Percentiles rank a stretch among this genome's conserved stretches.
Evolutionary conservation across 2,329 filamentous ascomycete species (phyloP).

Genomic region (Fusarium caatingaense): DNA sequence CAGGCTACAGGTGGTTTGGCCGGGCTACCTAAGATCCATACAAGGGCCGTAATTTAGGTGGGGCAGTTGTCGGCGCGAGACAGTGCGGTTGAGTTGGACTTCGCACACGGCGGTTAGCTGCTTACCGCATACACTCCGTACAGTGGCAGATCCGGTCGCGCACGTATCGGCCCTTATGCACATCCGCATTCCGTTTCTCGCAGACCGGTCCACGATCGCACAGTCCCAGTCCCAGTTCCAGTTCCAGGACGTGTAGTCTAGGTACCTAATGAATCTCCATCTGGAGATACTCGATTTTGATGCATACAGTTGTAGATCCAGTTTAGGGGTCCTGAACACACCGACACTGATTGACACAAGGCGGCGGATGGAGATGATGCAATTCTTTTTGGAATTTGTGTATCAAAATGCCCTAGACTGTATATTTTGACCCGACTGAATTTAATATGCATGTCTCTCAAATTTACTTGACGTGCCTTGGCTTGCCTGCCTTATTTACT

Average conservation of each 20-base stretch:
- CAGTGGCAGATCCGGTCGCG: conserved; percentile 9
- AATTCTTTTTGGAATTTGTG: background rate
- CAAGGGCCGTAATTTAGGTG: conserved; percentile 5
- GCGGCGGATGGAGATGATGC: background rate
- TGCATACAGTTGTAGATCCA: conserved; percentile 2
- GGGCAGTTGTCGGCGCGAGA: conserved; percentile 27
- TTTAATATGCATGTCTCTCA: background rate
- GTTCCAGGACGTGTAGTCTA: background rate
- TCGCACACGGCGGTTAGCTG: background rate
- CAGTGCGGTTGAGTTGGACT: conserved; percentile 36
- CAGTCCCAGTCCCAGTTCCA: conserved; percentile 5
- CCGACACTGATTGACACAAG: conserved; percentile 30
- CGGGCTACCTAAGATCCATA: background rate
- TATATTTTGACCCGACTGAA: background rate
- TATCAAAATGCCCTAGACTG: background rate
- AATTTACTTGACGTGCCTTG: background rate
- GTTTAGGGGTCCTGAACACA: conserved; percentile 10
- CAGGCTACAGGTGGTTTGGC: background rate
- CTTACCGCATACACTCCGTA: background rate
- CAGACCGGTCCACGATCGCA: conserved; percentile 13
- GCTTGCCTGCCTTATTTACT: background rate
- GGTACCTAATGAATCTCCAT: conserved; percentile 12
- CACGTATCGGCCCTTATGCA: conserved; percentile 24
- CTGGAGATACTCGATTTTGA: conserved; percentile 6
- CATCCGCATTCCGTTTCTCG: conserved; percentile 8